Percentiles rank a stretch among this genome's conserved stretches.
Conservation (phyloP, 108 stramenopile species). For the Cyclostephanos invisitatus region DNA sequence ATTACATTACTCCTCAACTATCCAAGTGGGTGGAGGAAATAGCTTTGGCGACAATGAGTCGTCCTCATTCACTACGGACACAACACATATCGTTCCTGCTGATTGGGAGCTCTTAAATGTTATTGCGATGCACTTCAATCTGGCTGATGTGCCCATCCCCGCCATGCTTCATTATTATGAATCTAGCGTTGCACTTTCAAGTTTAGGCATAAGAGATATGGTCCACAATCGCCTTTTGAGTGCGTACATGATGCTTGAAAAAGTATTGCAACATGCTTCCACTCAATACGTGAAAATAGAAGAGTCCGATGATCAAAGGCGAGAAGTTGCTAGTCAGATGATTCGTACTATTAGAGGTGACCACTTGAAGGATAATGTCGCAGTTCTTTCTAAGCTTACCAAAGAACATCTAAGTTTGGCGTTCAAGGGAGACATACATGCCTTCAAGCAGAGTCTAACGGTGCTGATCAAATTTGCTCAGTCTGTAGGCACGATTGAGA, state of each 20-base stretch:
- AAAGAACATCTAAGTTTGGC: slow-evolving; percentile 32
- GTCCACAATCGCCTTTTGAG: slow-evolving; percentile 25
- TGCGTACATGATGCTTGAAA: slow-evolving; percentile 33
- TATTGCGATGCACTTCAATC: slow-evolving; percentile 23
- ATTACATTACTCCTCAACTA: slow-evolving; percentile 15
- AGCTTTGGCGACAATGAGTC: slow-evolving; percentile 18
- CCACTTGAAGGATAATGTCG: slow-evolving; percentile 14
- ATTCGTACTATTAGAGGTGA: slow-evolving; percentile 17
- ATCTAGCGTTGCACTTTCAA: slow-evolving; percentile 19
- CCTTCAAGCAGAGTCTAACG: slow-evolving; percentile 16
- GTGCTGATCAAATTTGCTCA: slow-evolving; percentile 36
- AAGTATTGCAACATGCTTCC: slow-evolving; percentile 13
- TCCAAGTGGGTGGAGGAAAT: neutral
- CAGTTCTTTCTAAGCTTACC: slow-evolving; percentile 23
- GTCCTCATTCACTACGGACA: slow-evolving; percentile 9
- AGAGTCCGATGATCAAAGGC: slow-evolving; percentile 18
- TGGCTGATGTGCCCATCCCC: slow-evolving; percentile 25
- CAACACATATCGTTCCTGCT: slow-evolving; percentile 1
- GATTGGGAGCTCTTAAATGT: slow-evolving; percentile 30
- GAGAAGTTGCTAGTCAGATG: slow-evolving; percentile 19
- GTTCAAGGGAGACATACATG: slow-evolving; percentile 15
- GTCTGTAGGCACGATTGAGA: slow-evolving; percentile 32
- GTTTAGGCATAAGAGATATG: slow-evolving; percentile 25
- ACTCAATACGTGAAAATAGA: slow-evolving; percentile 6
- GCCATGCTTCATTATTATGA: slow-evolving; percentile 33